Evolutionary conservation across 305 asterid genomes (phyloP), one percentile per base, ranked within the genome.

Genomic region (Lippia alba): DNA sequence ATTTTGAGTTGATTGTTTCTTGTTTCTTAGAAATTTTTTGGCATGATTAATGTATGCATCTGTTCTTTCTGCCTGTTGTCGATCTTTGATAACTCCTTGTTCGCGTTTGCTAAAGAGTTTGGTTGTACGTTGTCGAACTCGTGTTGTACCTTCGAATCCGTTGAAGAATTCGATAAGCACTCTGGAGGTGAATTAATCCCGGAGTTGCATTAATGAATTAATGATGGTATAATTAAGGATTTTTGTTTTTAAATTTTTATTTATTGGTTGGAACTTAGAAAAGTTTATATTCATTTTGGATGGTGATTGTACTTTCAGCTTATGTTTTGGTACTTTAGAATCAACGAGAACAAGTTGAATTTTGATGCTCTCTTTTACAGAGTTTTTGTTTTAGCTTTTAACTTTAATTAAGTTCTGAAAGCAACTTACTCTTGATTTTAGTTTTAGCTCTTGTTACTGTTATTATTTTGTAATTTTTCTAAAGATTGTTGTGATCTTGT

Each of bases 121-220:
- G 80, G 36, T 59, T 53, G 73, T 69, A 30, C 78, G 68, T 24
- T 24, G 30, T 71, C 64, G 20, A 11, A 74, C 77, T 66, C 66
- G 73, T 73, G 66, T 57, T 64, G 75, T 73, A 69, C 76, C 77
- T 66, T 75, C 80, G 58, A 60, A 67, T 74, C 84, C 66, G 61
- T 64, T 40, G 44, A 73, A 63, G 65, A 62, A 39, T 56, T 75
- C 71, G 69, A 71, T n/a, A n/a, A 76, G 70, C 30, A 1, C 30
- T 61, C 39, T 30, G 54, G 78, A 81, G 83, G 86, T 80, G 81
- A 82, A 76, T 51, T 60, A 32, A 34, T 32, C 71, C 66, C 66
- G 30, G 69, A 49, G 40, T 17, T 48, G 34, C 24, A 55, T n/a
- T 41, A 36, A 51, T 49, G 78, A 81, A n/a, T n/a, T n/a, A 83